Conservation (phyloP, 2,329 filamentous ascomycete genomes). For the Penicillium sp. region DNA sequence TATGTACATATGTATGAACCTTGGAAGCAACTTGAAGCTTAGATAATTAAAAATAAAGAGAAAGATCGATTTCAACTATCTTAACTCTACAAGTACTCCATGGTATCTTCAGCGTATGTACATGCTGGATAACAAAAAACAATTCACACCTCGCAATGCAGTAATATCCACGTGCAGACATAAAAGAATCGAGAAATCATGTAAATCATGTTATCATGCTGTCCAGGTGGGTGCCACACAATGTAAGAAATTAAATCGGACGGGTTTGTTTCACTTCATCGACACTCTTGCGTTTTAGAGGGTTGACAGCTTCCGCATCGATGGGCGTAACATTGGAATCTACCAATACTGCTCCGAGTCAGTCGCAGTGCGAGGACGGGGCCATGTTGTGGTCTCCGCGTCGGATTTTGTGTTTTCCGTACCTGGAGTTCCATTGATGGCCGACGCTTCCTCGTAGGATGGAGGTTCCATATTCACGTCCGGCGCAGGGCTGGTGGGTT, state of each 20-base stretch:
- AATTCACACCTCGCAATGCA: constrained; percentile 18
- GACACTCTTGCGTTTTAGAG: constrained; percentile 36
- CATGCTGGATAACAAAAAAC: constrained; percentile 13
- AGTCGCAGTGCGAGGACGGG: neutral
- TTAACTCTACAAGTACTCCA: constrained; percentile 8
- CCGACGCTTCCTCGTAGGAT: constrained; percentile 26
- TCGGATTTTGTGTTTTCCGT: constrained; percentile 1
- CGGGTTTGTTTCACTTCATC: constrained; percentile 6
- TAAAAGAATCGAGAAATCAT: constrained; percentile 8
- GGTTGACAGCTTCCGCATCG: constrained; percentile 24
- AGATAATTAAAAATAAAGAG: neutral
- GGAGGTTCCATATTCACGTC: constrained; percentile 32
- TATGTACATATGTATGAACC: too few species aligned
- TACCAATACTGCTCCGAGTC: constrained; percentile 3
- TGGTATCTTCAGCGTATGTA: constrained; percentile 29
- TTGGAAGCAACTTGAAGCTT: too few species aligned
- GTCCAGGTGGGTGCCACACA: neutral
- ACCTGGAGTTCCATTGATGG: constrained; percentile 11
- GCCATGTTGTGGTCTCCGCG: neutral
- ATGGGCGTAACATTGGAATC: constrained; percentile 8
- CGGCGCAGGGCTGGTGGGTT: constrained; percentile 10
- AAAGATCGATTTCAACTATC: neutral
- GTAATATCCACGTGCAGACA: constrained; percentile 9
- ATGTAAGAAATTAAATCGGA: neutral
- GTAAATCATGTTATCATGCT: constrained; percentile 15